Conservation (phyloP, 495 filamentous ascomycete genomes). For the Hyphodiscus hymeniophilus region DNA sequence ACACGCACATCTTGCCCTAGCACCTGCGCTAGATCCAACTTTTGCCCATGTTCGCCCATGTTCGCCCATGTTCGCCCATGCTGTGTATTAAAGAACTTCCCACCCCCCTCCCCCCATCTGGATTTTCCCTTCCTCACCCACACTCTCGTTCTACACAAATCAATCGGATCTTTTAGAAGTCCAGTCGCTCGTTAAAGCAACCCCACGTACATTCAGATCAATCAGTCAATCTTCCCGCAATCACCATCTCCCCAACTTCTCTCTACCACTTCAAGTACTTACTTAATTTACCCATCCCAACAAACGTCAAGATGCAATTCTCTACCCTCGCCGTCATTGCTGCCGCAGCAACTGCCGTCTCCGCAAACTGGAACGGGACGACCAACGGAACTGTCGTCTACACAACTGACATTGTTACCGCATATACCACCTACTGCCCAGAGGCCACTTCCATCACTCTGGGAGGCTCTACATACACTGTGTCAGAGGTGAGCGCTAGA, state of each 20-base stretch:
- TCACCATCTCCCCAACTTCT: conserved; percentile 16
- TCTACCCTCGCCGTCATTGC: conserved; percentile 26
- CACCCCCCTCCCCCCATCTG: conserved; percentile 10
- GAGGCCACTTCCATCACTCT: conserved; percentile 61
- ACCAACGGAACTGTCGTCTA: conserved; percentile 38
- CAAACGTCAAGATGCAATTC: conserved; percentile 77
- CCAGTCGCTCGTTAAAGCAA: conserved; percentile 53
- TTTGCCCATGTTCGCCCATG: neutral
- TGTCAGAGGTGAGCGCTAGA: conserved; percentile 48
- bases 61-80: neutral
- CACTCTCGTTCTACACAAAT: conserved; percentile 34
- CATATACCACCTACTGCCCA: conserved; percentile 83
- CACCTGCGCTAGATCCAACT: neutral
- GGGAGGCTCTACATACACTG: conserved; percentile 66
- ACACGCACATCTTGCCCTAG: neutral
- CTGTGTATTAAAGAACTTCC: conserved; percentile 11
- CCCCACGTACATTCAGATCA: conserved; percentile 15
- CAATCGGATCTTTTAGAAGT: conserved; percentile 52
- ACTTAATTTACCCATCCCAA: conserved; percentile 33
- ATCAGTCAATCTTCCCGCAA: conserved; percentile 11
- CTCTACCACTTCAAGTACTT: conserved; percentile 30
- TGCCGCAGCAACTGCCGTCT: conserved; percentile 54
- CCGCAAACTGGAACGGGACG: conserved; percentile 38
- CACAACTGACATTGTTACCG: conserved; percentile 71
- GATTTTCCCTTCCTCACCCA: conserved; percentile 30